Base-by-base conservation (phyloP, 1,284 basidiomycete genomes). In the Tranzscheliella williamsii region DNA sequence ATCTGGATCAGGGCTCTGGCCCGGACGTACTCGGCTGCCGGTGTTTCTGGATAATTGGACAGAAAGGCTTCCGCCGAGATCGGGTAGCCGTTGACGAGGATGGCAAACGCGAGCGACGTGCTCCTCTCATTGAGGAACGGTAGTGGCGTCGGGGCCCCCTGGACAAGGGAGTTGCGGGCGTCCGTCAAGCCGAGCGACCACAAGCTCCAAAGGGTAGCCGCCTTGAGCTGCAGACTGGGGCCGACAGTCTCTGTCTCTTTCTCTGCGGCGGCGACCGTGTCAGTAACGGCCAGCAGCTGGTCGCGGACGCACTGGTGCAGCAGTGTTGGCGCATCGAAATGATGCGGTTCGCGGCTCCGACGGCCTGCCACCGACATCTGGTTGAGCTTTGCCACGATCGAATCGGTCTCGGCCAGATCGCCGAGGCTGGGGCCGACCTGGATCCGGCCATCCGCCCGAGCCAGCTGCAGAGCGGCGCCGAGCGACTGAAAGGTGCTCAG, bases 281-380 rank as follows among this genome's bases (percentile, higher is more conserved):
- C 18, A 9, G 35, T 18, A 22, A 37, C 26, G 20, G 26, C 43
- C 22, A 63, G 38, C 11, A 58, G 35, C 26, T 51, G 49, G 15
- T 58, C 49, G 16, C 50, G 46, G 16, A 64, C 42, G 34, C 61
- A 64, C 21, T 51, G 50, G 24, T 64, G 61, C 5, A 64, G 50
- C 18, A 64, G 43, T 20, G 54, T 64, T 12, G 54, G 50, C 5
- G 54, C 54, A 5, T 40, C 44, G 23, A 63, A 63, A 21, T 63
- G 60, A 30, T 56, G 58, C 12, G 48, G 58, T 31, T 55, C 48
- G 22, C 60, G 60, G 26, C 53, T 56, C 45, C 51, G 50, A 24
- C 61, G 46, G 17, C 61, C 61, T 7, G 46, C 55, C 5, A 64
- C 61, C 37, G 54, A 58, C 55, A 64, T 54, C 32, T 54, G 54